Conservation (phyloP, 176 grass and related monocot species). For the Triticum turgidum region DNA sequence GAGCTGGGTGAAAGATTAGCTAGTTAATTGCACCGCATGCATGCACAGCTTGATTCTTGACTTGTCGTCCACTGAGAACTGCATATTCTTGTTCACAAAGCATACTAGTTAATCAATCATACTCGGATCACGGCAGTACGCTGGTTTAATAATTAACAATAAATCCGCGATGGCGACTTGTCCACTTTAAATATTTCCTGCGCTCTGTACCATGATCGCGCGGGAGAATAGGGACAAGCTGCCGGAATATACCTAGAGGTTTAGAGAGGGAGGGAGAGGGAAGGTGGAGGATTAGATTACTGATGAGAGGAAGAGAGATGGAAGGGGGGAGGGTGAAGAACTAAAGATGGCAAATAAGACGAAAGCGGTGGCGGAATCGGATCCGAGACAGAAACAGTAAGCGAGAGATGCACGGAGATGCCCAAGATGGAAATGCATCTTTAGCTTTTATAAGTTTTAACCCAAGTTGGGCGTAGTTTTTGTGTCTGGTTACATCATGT, state of each 20-base stretch:
- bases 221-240: neutral
- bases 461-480: constrained; percentile 20
- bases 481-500: neutral
- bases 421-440: constrained; percentile 2
- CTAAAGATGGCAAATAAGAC: neutral
- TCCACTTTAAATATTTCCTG: neutral
- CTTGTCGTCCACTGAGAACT: constrained; percentile 5
- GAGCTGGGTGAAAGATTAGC: neutral
- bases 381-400: constrained; percentile 21
- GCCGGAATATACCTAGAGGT: neutral
- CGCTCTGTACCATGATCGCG: neutral
- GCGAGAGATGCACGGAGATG: neutral
- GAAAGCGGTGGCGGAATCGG: constrained; percentile 3
- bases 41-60: constrained; percentile 2
- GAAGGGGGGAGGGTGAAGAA: neutral
- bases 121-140: neutral
- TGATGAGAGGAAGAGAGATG: neutral
- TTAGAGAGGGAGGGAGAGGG: neutral
- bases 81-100: neutral
- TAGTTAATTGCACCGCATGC: neutral
- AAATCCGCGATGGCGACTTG: neutral
- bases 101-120: neutral
- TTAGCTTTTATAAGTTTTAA: neutral
- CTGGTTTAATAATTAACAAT: neutral
- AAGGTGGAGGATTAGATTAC: neutral